Base-by-base conservation (phyloP, 169 alveolate species). In the Perkinsus olseni region DNA sequence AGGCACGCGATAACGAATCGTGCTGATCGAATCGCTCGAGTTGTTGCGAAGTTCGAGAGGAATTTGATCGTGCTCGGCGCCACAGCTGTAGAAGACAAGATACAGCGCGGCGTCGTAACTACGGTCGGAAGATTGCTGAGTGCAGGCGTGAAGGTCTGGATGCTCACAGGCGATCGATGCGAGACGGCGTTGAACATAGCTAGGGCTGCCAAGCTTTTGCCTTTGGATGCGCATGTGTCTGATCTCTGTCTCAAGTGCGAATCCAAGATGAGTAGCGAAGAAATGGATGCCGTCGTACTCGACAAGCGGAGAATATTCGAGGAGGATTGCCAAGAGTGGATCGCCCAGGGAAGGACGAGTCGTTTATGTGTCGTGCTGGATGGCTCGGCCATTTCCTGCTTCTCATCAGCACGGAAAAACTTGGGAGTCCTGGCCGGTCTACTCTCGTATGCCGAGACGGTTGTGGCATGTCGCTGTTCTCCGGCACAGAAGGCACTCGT, bases 111-210 rank as follows among this genome's bases (percentile, higher is more conserved):
- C 40, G 99, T 98, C 21, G 98, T 98, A 17, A 98, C 97, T 93
- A 98, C 99, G 39, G 97, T 98, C 36, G 95, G 95, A 90, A 97
- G 97, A 39, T 94, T 98, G 93, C 96, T 97, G 96, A 97, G 96
- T 51, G 99, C 99, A 6, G 82, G 82, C 28, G 97, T 98, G 91
- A 97, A 98, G 91, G 96, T 98, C 20, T 98, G 99, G 99, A 99
- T 98, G 74, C 95, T 98, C 39, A 98, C 99, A 20, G 99, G 99
- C 6, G 99, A 98, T 96, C 98, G 98, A 96, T 95, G 98, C 91
- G 99, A 98, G 93, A 98, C 99, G 37, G 99, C 99, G 3, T 96
- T 98, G 93, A 97, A 98, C 94, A 98, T 98, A 0, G 99, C 96
- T 37, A 93, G 82, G 31, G 34, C 37, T 62, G 97, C 94, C 95